phyloP scores from a whole-genome alignment of 108 stramenopile genomes.

The Skeletonema tropicum region DNA sequence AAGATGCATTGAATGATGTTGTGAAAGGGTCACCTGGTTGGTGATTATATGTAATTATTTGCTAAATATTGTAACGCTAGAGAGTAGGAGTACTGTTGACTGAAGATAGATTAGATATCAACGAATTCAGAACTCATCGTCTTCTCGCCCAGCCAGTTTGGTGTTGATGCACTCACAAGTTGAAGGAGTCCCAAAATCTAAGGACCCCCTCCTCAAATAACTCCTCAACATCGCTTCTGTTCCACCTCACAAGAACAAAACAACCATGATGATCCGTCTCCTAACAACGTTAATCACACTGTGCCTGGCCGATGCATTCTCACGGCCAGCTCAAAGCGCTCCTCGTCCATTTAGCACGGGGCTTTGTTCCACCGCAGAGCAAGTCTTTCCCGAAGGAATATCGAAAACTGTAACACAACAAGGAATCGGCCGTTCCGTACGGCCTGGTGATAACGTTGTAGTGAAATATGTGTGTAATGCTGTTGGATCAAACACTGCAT shows the following conservation, averaged over 20 bases:
- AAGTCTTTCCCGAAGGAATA: conserved; percentile 37
- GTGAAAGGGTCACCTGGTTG: conserved; percentile 18
- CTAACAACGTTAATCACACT: conserved; percentile 4
- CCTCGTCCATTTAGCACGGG: neutral
- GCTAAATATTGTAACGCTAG: neutral
- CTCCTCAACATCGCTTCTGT: too few species aligned
- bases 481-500: conserved; percentile 23
- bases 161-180: too few species aligned
- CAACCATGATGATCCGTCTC: conserved; percentile 6
- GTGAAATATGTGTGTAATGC: conserved; percentile 49
- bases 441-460: conserved; percentile 37
- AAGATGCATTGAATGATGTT: conserved; percentile 67
- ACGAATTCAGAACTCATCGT: too few species aligned
- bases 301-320: conserved; percentile 12
- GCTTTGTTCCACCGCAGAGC: conserved; percentile 32
- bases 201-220: too few species aligned
- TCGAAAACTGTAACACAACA: conserved; percentile 40
- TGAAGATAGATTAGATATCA: too few species aligned
- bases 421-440: conserved; percentile 37
- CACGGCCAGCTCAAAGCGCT: neutral
- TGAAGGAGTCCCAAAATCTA: too few species aligned
- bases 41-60: neutral
- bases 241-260: neutral
- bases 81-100: conserved; percentile 3
- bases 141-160: too few species aligned